Evolutionary conservation across 108 stramenopile species (phyloP).

Genomic region (Cyclotella cryptica): DNA sequence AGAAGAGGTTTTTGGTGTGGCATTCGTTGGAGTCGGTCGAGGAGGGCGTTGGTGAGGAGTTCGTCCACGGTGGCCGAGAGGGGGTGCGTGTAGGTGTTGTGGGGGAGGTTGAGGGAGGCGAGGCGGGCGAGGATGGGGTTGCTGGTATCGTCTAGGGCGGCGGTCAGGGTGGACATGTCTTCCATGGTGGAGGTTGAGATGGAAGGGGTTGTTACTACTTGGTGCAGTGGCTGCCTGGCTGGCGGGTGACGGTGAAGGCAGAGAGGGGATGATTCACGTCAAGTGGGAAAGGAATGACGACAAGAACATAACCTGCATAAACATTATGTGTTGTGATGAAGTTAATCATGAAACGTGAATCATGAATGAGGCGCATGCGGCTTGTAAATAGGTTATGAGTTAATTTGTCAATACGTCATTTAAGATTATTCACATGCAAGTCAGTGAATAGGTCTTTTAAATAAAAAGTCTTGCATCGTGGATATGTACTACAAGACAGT

Average conservation of each 20-base stretch:
- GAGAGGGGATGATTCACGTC: too few relatives aligned
- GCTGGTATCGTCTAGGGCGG: constrained; percentile 48
- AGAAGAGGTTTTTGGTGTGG: constrained; percentile 92
- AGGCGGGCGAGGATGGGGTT: constrained; percentile 77
- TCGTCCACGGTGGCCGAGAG: constrained; percentile 79
- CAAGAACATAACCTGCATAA: too few relatives aligned
- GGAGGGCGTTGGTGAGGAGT: constrained; percentile 74
- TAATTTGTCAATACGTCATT: too few relatives aligned
- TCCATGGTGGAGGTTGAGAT: constrained; percentile 16
- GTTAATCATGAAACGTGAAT: too few relatives aligned
- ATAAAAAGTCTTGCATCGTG: too few relatives aligned
- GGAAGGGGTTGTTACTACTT: not conserved
- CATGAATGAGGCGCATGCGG: too few relatives aligned
- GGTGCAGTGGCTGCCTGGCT: not conserved
- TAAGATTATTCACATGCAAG: too few relatives aligned
- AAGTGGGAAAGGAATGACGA: too few relatives aligned
- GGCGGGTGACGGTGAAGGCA: too few relatives aligned
- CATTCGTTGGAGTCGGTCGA: constrained; percentile 59
- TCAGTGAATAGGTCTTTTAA: too few relatives aligned
- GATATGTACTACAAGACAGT: not conserved
- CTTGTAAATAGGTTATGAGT: too few relatives aligned
- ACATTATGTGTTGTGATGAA: too few relatives aligned
- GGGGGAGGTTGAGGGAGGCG: constrained; percentile 57
- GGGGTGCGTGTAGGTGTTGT: constrained; percentile 68
- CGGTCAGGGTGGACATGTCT: constrained; percentile 33